Base-by-base conservation (phyloP, 305 asterid species). In the Fraxinus sp. region DNA sequence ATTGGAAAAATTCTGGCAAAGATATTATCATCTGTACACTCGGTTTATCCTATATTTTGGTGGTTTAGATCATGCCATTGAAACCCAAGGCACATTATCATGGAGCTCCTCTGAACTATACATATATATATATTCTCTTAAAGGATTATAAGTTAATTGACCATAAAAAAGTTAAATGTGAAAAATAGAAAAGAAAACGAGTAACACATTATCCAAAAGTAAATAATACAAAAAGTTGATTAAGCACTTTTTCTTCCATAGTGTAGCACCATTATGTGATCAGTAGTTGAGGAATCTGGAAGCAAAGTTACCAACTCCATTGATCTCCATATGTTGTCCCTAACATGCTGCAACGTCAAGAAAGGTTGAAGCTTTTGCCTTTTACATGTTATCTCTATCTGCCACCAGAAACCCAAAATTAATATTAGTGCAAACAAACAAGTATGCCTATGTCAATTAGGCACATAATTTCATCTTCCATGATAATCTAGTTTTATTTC, bases 201-300 rank as follows among this genome's bases (percentile, higher is more conserved):
- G 57, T 13, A 46, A 46, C 57, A 13, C 57, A 49, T 14, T 49
- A 49, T 49, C 18, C 59, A 14, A 49, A 14, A 13, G 59, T 49
- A 49, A 13, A 13, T 55, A 55, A 55, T 55, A 16, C 20, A 49
- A 18, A 49, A 49, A 49, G 59, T 49, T 49, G 18, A 49, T 49
- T 55, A 55, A n/a, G 64, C 24, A 55, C 84, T 84, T n/a, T 5
- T 55, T 77, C 89, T 78, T 22, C 74, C 86, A 24, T 87, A 87
- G 3, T 82, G 89, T 36, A 87, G 78, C 32, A 87, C 86, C 89
- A 87, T 87, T 7, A 87, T 18, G 30, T 86, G 87, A 70, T 86
- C 85, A 24, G 76, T 33, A 2, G 82, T 35, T 14, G 87, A 46
- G 26, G 86, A 52, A 13, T 64, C n/a, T 0, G 78, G 84, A 83